Evolutionary conservation across 2,329 filamentous ascomycete species (phyloP), one percentile per base, ranked within the genome.

Genomic region (Pestalotiopsis sp.): DNA sequence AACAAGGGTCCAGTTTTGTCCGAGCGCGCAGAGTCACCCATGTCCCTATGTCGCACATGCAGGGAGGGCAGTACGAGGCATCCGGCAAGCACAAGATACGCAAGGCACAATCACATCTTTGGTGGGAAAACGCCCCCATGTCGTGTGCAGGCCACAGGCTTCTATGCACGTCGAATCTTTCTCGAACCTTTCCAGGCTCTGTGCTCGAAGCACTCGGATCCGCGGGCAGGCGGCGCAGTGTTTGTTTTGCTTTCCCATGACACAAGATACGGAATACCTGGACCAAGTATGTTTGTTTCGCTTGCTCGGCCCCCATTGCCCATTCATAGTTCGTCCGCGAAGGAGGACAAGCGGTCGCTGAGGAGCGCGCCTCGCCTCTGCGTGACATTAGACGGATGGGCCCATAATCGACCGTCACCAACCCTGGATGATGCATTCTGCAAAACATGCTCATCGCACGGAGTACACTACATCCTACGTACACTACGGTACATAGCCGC

Each of bases 121-220:
- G 27, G 20, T 59, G 20, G 23, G 57, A 23, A 23, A 23, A n/a
- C 38, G 25, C 20, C 59, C 59, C 59, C 31, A 39, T 39, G 31
- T 36, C n/a, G 31, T 62, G 25, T 36, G 57, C 14, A 17, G 45
- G 45, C 45, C 25, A 31, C 59, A 62, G 38, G 59, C 59, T 62
- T 52, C 41, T 52, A 36, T 64, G 61, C 56, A 60, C 64, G 13
- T 66, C 52, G 64, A 66, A 66, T 7, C 23, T 66, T 66, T 66
- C 64, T 66, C 64, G 64, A 66, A 66, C 64, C 20, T 60, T 60
- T 41, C 17, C 25, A 41, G 25, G 52, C 52, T 66, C 45, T 36
- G 20, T 31, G 36, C 17, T 25, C 49, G 56, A 38, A 27, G 64
- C 64, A 41, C 36, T 66, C 52, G 31, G 31, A 60, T 66, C 45